Conservation (phyloP, 257 asterid genomes). For the Solanum clarkiae region DNA sequence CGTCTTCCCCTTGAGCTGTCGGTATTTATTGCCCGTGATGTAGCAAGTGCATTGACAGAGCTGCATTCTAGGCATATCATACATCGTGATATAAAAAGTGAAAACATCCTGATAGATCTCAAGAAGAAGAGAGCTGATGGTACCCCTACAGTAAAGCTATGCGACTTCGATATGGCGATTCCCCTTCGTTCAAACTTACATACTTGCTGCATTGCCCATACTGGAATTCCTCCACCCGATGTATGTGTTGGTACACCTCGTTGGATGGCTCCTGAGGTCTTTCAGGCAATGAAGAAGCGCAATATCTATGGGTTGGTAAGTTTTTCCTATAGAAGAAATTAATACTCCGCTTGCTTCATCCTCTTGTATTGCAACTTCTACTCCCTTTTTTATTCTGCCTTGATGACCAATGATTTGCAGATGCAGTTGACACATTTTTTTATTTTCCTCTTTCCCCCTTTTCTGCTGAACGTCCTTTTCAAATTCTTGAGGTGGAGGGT, state of each 20-base stretch:
- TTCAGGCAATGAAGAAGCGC: constrained; percentile 22
- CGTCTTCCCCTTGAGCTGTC: constrained; percentile 37
- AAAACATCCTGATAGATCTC: constrained; percentile 72
- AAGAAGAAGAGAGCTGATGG: constrained; percentile 55
- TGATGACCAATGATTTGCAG: neutral
- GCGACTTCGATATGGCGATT: constrained; percentile 81
- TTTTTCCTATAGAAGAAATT: neutral
- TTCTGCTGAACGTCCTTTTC: neutral
- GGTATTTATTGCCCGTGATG: constrained; percentile 61
- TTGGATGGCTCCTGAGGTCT: constrained; percentile 97
- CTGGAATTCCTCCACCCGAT: constrained; percentile 77
- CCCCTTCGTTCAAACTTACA: constrained; percentile 75
- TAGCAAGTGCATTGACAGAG: constrained; percentile 64
- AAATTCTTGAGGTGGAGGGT: neutral
- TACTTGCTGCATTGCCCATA: constrained; percentile 82
- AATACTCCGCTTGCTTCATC: neutral
- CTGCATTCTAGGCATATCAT: constrained; percentile 65
- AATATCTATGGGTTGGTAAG: constrained; percentile 44
- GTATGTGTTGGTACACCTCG: constrained; percentile 93
- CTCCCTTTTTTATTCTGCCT: neutral
- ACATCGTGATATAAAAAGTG: constrained; percentile 91
- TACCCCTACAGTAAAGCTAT: constrained; percentile 72
- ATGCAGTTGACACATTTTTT: neutral
- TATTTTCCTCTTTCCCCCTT: neutral
- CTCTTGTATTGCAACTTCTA: neutral